Evolutionary conservation across 768 basidiomycete genomes (phyloP).

Genomic region (Hydnomerulius pinastri): DNA sequence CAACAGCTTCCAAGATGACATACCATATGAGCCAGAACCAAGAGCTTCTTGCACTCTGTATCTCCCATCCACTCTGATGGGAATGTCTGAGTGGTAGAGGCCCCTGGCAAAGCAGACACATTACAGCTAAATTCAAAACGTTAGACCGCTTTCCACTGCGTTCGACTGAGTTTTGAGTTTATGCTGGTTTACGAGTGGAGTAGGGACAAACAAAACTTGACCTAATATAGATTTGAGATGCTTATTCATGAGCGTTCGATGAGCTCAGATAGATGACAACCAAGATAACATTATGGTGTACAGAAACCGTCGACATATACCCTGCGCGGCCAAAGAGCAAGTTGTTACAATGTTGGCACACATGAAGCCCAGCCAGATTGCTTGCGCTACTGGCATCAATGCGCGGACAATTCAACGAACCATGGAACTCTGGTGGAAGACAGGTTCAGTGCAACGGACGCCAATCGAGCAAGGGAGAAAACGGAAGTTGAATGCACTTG

Average conservation of each 20-base stretch:
- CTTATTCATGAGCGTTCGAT: too few relatives aligned
- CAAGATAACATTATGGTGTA: too few relatives aligned
- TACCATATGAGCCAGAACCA: constrained; percentile 3
- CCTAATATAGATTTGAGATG: too few relatives aligned
- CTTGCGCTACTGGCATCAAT: background rate
- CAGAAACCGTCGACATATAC: background rate
- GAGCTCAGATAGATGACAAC: too few relatives aligned
- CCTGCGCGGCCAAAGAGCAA: background rate
- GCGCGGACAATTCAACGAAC: background rate
- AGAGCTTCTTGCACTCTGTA: background rate
- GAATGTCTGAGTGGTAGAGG: too few relatives aligned
- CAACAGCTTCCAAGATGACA: background rate
- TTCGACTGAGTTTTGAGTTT: too few relatives aligned
- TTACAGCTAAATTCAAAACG: too few relatives aligned
- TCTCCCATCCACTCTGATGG: constrained; percentile 1
- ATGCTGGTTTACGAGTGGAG: too few relatives aligned
- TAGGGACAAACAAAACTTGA: too few relatives aligned
- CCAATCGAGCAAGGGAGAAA: background rate
- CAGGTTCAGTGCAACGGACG: background rate
- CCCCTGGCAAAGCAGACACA: too few relatives aligned
- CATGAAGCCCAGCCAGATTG: background rate
- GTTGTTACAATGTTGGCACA: background rate
- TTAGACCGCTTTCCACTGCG: too few relatives aligned
- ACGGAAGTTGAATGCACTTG: background rate
- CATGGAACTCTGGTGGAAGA: background rate